Percentiles rank a stretch among this genome's conserved stretches.
phyloP scores from a whole-genome alignment of 2,329 filamentous ascomycete species.

The Aureobasidium zeae region DNA sequence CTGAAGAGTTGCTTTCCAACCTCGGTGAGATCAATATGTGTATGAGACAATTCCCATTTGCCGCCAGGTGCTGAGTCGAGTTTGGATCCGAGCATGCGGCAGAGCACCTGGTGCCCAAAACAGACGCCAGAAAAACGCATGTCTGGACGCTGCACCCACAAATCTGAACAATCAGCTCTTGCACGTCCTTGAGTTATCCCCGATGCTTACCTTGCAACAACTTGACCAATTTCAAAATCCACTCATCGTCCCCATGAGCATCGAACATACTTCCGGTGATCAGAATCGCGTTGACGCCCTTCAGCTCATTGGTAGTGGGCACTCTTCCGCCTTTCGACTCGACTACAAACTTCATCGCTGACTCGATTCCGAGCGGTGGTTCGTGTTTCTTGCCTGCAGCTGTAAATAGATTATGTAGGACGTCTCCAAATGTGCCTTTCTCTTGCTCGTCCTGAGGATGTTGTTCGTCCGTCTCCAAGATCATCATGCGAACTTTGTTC shows the following conservation, averaged over 20 bases:
- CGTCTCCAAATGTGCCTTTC: constrained; percentile 46
- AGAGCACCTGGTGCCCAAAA: constrained; percentile 42
- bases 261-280: constrained; percentile 42
- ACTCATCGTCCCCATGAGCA: constrained; percentile 37
- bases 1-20: constrained; percentile 36
- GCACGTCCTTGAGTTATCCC: not conserved
- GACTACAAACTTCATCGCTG: constrained; percentile 47
- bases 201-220: constrained; percentile 37
- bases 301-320: constrained; percentile 40
- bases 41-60: constrained; percentile 42
- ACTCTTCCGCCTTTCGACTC: constrained; percentile 34
- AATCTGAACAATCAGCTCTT: constrained; percentile 27
- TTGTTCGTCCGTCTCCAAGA: constrained; percentile 51
- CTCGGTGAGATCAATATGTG: constrained; percentile 32
- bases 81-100: constrained; percentile 34
- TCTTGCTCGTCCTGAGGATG: constrained; percentile 43
- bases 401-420: constrained; percentile 44
- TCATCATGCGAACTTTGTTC: constrained; percentile 32
- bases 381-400: constrained; percentile 44
- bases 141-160: constrained; percentile 44
- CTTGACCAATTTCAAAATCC: constrained; percentile 35
- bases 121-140: constrained; percentile 43
- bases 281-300: constrained; percentile 35
- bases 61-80: constrained; percentile 31
- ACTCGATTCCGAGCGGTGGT: constrained; percentile 47